These are phyloP conservation scores for Fibroporia radiculosa DNA, from an alignment of 768 basidiomycete genomes.

Conservation along the genomic window DNA sequence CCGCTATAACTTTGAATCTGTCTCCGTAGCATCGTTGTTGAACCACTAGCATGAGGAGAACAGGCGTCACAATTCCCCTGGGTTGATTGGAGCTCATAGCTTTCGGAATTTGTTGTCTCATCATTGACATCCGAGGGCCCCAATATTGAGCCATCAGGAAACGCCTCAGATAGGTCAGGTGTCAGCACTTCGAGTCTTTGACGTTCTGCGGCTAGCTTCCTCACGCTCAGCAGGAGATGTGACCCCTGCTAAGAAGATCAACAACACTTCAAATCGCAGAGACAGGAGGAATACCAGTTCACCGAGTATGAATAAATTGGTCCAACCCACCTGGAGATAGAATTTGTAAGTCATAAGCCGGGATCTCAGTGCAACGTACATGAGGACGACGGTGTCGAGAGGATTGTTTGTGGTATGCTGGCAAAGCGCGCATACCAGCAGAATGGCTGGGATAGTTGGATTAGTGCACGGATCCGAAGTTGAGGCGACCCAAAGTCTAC, in stretches of 20 bases:
- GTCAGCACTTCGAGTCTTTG: constrained; percentile 5
- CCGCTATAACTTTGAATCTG: too few relatives aligned
- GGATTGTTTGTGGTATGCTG: neutral
- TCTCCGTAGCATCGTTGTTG: too few relatives aligned
- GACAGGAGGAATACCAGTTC: constrained; percentile 3
- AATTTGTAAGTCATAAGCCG: neutral
- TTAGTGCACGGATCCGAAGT: too few relatives aligned
- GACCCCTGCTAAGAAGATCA: constrained; percentile 8
- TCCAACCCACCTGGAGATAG: constrained; percentile 10
- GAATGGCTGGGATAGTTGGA: constrained; percentile 1
- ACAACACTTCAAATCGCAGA: neutral
- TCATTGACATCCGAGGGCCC: too few relatives aligned
- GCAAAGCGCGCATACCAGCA: constrained; percentile 5
- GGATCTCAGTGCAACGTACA: constrained; percentile 4
- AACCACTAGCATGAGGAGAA: too few relatives aligned
- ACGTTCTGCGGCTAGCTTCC: constrained; percentile 11
- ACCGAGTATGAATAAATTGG: constrained; percentile 16
- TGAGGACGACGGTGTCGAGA: neutral
- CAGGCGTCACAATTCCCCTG: too few relatives aligned
- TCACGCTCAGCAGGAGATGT: constrained; percentile 15
- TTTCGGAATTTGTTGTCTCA: too few relatives aligned
- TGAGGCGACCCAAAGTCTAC: too few relatives aligned
- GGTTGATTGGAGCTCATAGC: too few relatives aligned
- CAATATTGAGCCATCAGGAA: neutral
- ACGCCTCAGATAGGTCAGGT: neutral